Evolutionary conservation across 495 filamentous ascomycete genomes (phyloP), one percentile per base, ranked within the genome.

Genomic region (Xanthoparmelia taractica): DNA sequence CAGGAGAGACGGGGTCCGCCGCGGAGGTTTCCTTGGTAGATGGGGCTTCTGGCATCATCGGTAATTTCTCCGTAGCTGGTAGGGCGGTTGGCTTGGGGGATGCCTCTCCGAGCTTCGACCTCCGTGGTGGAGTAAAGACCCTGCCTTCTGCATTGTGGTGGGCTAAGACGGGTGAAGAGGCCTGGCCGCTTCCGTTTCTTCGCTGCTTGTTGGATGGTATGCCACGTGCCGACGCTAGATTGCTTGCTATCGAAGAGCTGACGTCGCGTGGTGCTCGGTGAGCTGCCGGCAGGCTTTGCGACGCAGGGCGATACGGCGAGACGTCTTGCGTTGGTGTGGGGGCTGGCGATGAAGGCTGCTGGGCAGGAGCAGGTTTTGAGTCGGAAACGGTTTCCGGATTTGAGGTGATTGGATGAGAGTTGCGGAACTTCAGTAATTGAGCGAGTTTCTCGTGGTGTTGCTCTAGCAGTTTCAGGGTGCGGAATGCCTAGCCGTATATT

Each of bases 181-280:
- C 77, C 17, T 80, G 80, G 75, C 80, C 69, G 74, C 84, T 76
- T 69, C 80, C 69, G 74, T 83, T 76, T 68, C 82, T 77, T 18
- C 86, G 84, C 31, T 82, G 79, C 57, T 82, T 82, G 57, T 85
- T 84, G 23, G 86, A 79, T 3, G 88, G 88, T 65, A 96, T 96
- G 25, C 92, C 92, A 64, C 92, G 80, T 8, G 91, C 92, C 4
- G 90, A 91, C 0, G 92, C 92, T 11, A 97, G 77, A 67, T 96
- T 95, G 70, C 85, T 96, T 41, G 91, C 93, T 61, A 96, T 95
- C 5, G 92, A 95, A 0, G 92, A 92, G 8, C 85, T 82, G 38
- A 87, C 74, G 59, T 91, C 90, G 52, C 86, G 84, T 67, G 68
- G 80, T 59, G 71, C 82, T 67, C 78, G 76, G 67, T 74, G 87